Conservation (phyloP, 2,329 filamentous ascomycete genomes). For the Nannizziopsis arthrosporioides region DNA sequence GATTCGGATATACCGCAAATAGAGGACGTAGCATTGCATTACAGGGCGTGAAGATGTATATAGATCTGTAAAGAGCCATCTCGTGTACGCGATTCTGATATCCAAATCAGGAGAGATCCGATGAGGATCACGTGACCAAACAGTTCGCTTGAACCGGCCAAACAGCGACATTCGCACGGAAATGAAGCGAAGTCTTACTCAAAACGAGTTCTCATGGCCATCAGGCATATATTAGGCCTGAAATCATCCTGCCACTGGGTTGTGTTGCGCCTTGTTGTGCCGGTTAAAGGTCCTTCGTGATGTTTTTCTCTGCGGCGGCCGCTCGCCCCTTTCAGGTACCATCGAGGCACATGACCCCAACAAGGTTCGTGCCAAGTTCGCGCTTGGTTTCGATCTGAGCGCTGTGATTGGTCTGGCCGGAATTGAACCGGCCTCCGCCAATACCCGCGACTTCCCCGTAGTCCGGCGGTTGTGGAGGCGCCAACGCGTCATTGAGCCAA, state of each 20-base stretch:
- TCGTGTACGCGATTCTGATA: background rate
- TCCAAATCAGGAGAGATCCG: background rate
- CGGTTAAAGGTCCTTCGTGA: too few species aligned
- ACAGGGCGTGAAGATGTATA: background rate
- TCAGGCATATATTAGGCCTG: too few species aligned
- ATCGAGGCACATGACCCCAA: background rate
- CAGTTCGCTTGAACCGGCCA: background rate
- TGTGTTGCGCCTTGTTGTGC: too few species aligned
- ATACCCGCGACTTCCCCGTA: conserved; percentile 15
- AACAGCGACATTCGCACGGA: too few species aligned
- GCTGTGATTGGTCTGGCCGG: conserved; percentile 24
- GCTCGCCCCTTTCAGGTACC: background rate
- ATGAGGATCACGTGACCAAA: conserved; percentile 3
- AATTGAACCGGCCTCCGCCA: conserved; percentile 31
- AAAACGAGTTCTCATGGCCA: too few species aligned
- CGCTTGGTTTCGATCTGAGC: background rate
- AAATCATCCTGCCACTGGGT: too few species aligned
- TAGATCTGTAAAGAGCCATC: background rate
- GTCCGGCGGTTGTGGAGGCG: background rate
- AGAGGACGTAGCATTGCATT: background rate
- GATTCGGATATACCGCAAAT: background rate
- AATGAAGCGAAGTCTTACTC: too few species aligned
- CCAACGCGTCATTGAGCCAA: too few species aligned
- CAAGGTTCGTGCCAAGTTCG: conserved; percentile 11
- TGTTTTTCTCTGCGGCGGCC: too few species aligned